phyloP scores from a whole-genome alignment of 2,329 filamentous ascomycete species.

The Mycogone perniciosa region DNA sequence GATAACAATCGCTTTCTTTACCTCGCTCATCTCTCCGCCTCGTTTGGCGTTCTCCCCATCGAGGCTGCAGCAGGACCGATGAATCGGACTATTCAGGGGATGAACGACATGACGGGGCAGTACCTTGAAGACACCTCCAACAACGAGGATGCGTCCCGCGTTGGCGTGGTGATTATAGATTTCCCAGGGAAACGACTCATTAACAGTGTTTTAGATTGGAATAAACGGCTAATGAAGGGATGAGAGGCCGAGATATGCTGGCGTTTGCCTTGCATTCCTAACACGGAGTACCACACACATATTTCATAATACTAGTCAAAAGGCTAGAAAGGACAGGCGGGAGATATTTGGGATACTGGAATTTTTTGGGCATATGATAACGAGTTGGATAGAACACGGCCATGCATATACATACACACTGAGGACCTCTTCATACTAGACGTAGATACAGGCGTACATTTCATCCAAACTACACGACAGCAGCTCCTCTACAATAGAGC shows the following conservation, averaged over 20 bases:
- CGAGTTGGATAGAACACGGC: neutral
- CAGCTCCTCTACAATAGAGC: neutral
- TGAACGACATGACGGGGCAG: conserved; percentile 43
- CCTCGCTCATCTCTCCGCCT: conserved; percentile 42
- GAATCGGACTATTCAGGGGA: conserved; percentile 36
- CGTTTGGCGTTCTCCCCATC: conserved; percentile 42
- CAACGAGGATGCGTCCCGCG: conserved; percentile 24
- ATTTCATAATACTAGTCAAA: too few species aligned
- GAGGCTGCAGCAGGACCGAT: conserved; percentile 43
- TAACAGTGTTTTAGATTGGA: conserved; percentile 36
- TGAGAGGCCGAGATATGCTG: neutral
- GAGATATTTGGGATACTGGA: too few species aligned
- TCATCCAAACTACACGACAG: neutral
- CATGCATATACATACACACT: neutral
- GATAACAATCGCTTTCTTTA: conserved; percentile 34
- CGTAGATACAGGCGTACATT: too few species aligned
- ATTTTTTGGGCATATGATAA: too few species aligned
- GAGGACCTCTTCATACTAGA: too few species aligned
- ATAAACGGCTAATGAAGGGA: conserved; percentile 22
- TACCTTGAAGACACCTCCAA: conserved; percentile 32
- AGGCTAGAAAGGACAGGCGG: too few species aligned
- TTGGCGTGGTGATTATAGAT: conserved; percentile 43
- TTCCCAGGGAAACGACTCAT: conserved; percentile 41
- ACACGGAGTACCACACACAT: too few species aligned
- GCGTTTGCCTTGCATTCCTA: too few species aligned